Evolutionary conservation across 2,329 filamentous ascomycete species (phyloP).

Genomic region (Penicillium sp.): DNA sequence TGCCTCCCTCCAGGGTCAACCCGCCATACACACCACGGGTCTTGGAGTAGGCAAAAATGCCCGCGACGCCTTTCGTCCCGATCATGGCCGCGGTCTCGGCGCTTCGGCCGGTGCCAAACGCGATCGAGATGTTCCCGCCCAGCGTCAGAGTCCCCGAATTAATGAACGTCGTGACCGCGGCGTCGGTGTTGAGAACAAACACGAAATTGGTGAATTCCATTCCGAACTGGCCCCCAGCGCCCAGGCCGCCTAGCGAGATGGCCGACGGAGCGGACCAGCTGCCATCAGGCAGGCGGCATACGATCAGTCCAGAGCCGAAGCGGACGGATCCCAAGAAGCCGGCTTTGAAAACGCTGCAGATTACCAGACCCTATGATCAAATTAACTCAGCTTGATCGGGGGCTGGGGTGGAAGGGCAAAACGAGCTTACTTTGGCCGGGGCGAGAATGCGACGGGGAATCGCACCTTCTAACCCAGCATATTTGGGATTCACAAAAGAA

Average conservation of each 20-base stretch:
- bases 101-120: constrained; percentile 88
- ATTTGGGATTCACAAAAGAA: constrained; percentile 88
- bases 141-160: constrained; percentile 86
- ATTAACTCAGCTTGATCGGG: not conserved
- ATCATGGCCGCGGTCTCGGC: constrained; percentile 91
- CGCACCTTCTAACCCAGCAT: constrained; percentile 91
- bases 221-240: constrained; percentile 50
- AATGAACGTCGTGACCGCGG: constrained; percentile 85
- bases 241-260: constrained; percentile 46
- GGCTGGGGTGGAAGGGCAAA: not conserved
- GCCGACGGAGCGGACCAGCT: constrained; percentile 52
- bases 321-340: constrained; percentile 50
- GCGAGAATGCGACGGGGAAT: constrained; percentile 85
- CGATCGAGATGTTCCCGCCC: constrained; percentile 90
- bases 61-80: constrained; percentile 79
- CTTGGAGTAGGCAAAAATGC: constrained; percentile 93
- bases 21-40: constrained; percentile 95
- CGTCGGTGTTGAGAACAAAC: constrained; percentile 89
- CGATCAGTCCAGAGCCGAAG: constrained; percentile 50
- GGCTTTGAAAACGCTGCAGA: constrained; percentile 49
- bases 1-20: constrained; percentile 85
- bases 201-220: constrained; percentile 68
- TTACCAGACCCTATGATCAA: constrained; percentile 45
- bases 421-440: constrained; percentile 73
- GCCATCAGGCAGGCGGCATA: constrained; percentile 49